Evolutionary conservation across 768 basidiomycete species (phyloP).

Genomic region (Gautieria morchelliformis): DNA sequence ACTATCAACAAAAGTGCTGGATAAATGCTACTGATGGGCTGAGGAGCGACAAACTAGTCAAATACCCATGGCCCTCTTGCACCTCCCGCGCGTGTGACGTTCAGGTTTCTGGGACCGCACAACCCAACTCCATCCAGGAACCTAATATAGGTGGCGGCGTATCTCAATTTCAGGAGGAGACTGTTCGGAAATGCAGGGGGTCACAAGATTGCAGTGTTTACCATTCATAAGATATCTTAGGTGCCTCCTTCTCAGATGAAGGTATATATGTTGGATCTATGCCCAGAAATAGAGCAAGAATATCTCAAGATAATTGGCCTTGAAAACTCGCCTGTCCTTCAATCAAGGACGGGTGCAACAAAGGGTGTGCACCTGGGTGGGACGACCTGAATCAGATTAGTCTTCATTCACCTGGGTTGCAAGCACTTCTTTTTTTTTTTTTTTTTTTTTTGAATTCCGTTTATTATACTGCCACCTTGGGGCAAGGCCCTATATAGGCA

Average conservation of each 20-base stretch:
- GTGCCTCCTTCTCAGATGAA: too few species aligned
- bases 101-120: background rate
- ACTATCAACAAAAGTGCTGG: background rate
- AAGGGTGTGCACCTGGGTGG: background rate
- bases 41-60: background rate
- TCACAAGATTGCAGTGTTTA: background rate
- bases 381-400: background rate
- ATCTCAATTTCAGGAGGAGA: background rate
- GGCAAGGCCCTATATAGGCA: too few species aligned
- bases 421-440: too few species aligned
- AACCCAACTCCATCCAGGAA: background rate
- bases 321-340: conserved; percentile 10
- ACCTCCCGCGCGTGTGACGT: background rate
- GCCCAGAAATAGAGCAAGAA: background rate
- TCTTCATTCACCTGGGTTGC: background rate
- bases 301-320: conserved; percentile 9
- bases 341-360: conserved; percentile 2
- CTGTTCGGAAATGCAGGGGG: background rate
- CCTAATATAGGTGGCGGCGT: background rate
- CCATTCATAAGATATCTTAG: background rate
- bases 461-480: too few species aligned
- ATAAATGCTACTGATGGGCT: background rate
- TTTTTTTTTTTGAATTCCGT: too few species aligned
- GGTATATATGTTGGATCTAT: too few species aligned
- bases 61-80: background rate